phyloP scores from a whole-genome alignment of 768 basidiomycete genomes.

The Mrakia frigida region DNA sequence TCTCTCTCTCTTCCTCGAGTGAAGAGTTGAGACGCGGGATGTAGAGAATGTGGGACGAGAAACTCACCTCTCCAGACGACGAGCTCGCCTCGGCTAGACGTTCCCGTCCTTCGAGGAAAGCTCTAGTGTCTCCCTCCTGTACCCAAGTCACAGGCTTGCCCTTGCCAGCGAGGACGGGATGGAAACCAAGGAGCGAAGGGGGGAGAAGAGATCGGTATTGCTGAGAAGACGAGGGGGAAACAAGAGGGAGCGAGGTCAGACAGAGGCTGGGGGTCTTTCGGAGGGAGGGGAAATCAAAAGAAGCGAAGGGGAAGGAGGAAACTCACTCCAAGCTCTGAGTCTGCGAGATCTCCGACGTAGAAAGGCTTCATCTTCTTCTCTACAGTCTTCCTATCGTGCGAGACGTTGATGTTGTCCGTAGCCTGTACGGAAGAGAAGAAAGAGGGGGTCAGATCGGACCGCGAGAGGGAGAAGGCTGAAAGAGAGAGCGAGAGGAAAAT shows the following conservation, averaged over 20 bases:
- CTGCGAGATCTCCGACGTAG: conserved; percentile 17
- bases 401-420: conserved; percentile 27
- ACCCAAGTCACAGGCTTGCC: conserved; percentile 9
- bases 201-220: conserved; percentile 21
- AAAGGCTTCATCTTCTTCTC: conserved; percentile 11
- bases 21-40: too few species aligned
- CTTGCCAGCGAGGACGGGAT: conserved; percentile 12
- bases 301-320: background rate
- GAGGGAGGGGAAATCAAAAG: too few species aligned
- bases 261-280: too few species aligned
- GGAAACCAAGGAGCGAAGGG: conserved; percentile 24
- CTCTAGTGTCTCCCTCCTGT: conserved; percentile 23
- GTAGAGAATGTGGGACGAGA: background rate
- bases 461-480: too few species aligned
- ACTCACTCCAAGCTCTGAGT: conserved; percentile 17
- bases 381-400: background rate
- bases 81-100: background rate
- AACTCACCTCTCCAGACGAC: background rate
- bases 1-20: too few species aligned
- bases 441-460: background rate
- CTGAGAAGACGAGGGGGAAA: background rate
- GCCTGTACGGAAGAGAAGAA: background rate
- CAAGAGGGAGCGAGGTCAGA: background rate
- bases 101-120: conserved; percentile 22
- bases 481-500: background rate